Evolutionary conservation across 1,284 basidiomycete genomes (phyloP).

Genomic region (Trichosporon sp.): DNA sequence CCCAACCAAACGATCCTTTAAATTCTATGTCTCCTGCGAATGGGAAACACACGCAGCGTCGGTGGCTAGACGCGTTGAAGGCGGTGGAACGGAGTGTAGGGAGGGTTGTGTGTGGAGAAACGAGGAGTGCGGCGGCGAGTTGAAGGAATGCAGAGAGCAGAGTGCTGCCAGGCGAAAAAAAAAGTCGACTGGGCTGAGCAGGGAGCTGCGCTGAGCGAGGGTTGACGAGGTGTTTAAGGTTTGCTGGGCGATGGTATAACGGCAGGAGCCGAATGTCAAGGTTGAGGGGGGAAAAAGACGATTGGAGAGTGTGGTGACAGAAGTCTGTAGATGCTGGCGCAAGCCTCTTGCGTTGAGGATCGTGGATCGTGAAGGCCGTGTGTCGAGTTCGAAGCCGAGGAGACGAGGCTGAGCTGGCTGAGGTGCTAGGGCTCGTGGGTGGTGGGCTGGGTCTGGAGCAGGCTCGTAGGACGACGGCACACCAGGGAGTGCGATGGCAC

Average conservation of each 20-base stretch:
- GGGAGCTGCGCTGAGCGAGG: not conserved
- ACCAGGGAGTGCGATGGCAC: not conserved
- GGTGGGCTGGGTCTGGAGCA: not conserved
- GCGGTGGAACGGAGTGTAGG: not conserved
- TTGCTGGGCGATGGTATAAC: conserved; percentile 7
- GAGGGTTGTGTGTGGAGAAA: not conserved
- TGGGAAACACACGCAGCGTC: not conserved
- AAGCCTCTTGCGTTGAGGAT: not conserved
- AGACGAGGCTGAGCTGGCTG: not conserved
- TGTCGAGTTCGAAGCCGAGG: not conserved
- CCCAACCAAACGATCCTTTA: not conserved
- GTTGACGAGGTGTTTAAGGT: conserved; percentile 7
- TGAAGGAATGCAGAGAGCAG: not conserved
- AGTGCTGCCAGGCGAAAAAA: not conserved
- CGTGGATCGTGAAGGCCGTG: not conserved
- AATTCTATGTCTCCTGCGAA: not conserved
- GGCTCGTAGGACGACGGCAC: not conserved
- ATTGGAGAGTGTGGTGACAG: conserved; percentile 3
- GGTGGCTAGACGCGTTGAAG: not conserved
- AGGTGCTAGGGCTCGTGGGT: not conserved
- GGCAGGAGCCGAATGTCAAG: not conserved
- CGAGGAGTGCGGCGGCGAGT: not conserved
- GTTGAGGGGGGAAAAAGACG: not conserved
- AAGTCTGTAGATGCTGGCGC: not conserved
- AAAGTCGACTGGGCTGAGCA: not conserved